phyloP scores from a whole-genome alignment of 768 basidiomycete genomes.

The Tylopilus vinaceipallidus region DNA sequence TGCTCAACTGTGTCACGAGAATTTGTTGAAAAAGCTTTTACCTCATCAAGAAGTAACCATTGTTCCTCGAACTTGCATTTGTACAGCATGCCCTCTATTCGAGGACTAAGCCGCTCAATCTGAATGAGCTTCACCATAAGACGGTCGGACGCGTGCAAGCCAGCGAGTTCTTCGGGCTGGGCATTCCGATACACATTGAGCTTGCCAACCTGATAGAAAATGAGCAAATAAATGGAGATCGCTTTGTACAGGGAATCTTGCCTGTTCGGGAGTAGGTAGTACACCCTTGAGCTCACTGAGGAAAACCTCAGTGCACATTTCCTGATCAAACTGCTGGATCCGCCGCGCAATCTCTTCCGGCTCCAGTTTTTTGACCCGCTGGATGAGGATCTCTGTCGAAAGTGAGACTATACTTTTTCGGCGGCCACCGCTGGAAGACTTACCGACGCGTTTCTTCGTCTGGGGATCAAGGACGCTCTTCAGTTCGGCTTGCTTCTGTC shows the following conservation, averaged over 20 bases:
- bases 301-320: slow-evolving; percentile 86
- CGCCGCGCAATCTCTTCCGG: slow-evolving; percentile 84
- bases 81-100: slow-evolving; percentile 96
- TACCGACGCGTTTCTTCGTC: slow-evolving; percentile 92
- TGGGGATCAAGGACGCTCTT: slow-evolving; percentile 89
- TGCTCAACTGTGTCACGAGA: slow-evolving; percentile 5
- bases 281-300: slow-evolving; percentile 85
- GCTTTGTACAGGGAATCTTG: slow-evolving; percentile 25
- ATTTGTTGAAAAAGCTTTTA: slow-evolving; percentile 29
- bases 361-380: slow-evolving; percentile 76
- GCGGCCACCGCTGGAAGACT: slow-evolving; percentile 31
- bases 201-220: slow-evolving; percentile 66
- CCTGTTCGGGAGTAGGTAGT: slow-evolving; percentile 89
- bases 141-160: slow-evolving; percentile 91
- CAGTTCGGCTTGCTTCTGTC: slow-evolving; percentile 84
- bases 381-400: slow-evolving; percentile 82
- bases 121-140: slow-evolving; percentile 97
- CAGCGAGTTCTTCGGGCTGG: slow-evolving; percentile 80
- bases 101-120: slow-evolving; percentile 81
- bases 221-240: not conserved
- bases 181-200: slow-evolving; percentile 87
- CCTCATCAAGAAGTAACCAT: slow-evolving; percentile 79
- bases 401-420: not conserved
- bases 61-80: slow-evolving; percentile 86
- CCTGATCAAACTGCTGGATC: slow-evolving; percentile 84